Percentiles rank a stretch among this genome's conserved stretches.
These are phyloP conservation scores for Flaveria bidentis DNA, from an alignment of 129 eudicot genomes.

Conservation along the genomic window DNA sequence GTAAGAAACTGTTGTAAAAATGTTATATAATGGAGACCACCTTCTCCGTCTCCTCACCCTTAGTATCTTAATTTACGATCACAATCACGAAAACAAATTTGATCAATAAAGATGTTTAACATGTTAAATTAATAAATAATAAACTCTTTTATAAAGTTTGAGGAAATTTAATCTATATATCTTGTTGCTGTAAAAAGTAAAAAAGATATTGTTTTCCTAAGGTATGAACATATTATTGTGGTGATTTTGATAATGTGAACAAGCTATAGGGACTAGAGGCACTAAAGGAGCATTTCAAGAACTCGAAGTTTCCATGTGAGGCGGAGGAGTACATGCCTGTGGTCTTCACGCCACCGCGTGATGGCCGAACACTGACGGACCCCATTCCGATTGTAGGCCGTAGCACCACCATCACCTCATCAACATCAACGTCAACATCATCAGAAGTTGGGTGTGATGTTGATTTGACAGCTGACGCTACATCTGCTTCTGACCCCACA, in stretches of 20 bases:
- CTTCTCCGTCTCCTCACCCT: no score
- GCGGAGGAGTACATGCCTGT: constrained; percentile 89
- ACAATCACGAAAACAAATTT: no score
- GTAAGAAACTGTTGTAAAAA: no score
- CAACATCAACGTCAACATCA: constrained; percentile 1
- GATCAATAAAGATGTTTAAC: no score
- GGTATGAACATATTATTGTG: background rate
- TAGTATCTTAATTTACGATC: no score
- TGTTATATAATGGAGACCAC: no score
- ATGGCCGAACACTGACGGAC: constrained; percentile 52
- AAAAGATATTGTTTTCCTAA: background rate
- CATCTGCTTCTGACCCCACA: background rate
- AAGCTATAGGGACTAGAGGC: constrained; percentile 72
- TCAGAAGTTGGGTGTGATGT: background rate
- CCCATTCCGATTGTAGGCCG: constrained; percentile 56
- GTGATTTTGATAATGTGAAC: background rate
- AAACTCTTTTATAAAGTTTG: no score
- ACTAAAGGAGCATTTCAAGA: constrained; percentile 84
- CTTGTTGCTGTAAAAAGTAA: no score
- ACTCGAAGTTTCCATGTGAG: constrained; percentile 78
- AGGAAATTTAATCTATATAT: no score
- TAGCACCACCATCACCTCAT: constrained; percentile 9
- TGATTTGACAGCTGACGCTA: constrained; percentile 7
- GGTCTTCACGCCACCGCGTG: constrained; percentile 73
- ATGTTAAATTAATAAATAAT: no score